phyloP scores from a whole-genome alignment of 2,329 filamentous ascomycete species.

The Cryphonectria radicalis region DNA sequence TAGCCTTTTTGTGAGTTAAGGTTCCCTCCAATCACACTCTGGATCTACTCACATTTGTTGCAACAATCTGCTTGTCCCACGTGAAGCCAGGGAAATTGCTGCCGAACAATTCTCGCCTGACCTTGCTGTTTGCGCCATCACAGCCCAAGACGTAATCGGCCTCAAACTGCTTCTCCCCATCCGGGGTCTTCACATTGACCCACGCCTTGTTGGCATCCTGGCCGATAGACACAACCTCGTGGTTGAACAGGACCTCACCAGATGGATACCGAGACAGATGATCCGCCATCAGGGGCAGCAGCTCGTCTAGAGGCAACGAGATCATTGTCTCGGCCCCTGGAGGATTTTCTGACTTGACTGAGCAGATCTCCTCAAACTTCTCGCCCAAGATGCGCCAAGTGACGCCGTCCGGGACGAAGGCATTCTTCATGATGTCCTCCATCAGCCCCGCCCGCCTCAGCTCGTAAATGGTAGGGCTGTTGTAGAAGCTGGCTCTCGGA shows the following conservation, averaged over 20 bases:
- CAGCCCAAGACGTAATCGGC: constrained; percentile 52
- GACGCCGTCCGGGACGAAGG: constrained; percentile 36
- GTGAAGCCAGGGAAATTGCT: constrained; percentile 52
- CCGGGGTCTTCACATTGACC: constrained; percentile 37
- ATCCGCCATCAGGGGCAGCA: constrained; percentile 46
- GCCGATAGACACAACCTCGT: constrained; percentile 44
- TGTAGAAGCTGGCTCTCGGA: constrained; percentile 40
- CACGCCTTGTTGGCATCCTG: constrained; percentile 41
- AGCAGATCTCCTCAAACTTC: constrained; percentile 30
- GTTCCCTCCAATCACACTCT: not conserved
- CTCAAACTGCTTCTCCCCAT: constrained; percentile 33
- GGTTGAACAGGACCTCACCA: constrained; percentile 43
- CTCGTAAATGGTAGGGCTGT: constrained; percentile 33
- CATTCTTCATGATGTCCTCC: constrained; percentile 34
- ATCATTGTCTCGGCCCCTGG: constrained; percentile 40
- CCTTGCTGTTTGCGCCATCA: constrained; percentile 48
- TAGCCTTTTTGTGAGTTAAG: not conserved
- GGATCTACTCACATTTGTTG: constrained; percentile 49
- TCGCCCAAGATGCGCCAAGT: constrained; percentile 35
- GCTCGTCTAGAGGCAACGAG: constrained; percentile 47
- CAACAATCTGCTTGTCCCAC: constrained; percentile 53
- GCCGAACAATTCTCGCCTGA: constrained; percentile 47
- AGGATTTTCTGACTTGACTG: constrained; percentile 25
- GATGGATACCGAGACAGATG: constrained; percentile 41
- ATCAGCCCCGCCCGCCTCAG: constrained; percentile 38